Evolutionary conservation across 1,139 yeast species (phyloP).

Genomic region (Blastobotrys buckinghamii): DNA sequence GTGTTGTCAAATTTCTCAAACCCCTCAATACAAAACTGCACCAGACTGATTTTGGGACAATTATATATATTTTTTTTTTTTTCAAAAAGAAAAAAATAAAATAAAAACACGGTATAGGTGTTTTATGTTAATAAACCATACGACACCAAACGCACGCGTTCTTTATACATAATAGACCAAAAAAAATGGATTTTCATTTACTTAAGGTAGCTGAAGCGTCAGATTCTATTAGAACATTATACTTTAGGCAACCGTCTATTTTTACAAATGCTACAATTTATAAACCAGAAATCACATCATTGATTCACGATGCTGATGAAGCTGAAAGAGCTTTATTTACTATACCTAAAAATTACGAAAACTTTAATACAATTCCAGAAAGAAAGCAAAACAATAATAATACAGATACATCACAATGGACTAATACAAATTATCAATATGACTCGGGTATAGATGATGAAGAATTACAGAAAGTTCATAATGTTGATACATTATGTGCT

Average conservation of each 20-base stretch:
- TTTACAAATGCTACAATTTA: slow-evolving; percentile 59
- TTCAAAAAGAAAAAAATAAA: not conserved
- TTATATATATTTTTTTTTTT: too few species aligned
- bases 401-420: not conserved
- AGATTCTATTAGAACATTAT: slow-evolving; percentile 33
- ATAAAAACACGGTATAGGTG: not conserved
- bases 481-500: slow-evolving; percentile 31
- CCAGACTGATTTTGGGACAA: too few species aligned
- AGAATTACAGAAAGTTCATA: slow-evolving; percentile 19
- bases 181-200: slow-evolving; percentile 24
- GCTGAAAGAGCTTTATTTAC: slow-evolving; percentile 49
- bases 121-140: not conserved
- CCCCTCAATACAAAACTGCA: too few species aligned
- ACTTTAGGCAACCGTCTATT: slow-evolving; percentile 51
- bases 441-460: slow-evolving; percentile 14
- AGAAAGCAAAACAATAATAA: slow-evolving; percentile 10
- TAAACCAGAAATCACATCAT: slow-evolving; percentile 51
- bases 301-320: slow-evolving; percentile 54
- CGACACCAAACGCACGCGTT: not conserved
- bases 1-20: too few species aligned
- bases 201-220: slow-evolving; percentile 25
- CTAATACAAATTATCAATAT: not conserved
- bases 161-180: not conserved
- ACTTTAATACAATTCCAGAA: slow-evolving; percentile 14
- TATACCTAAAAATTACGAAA: slow-evolving; percentile 5